Base-by-base conservation (phyloP, 257 asterid genomes). In the Penstemon barbatus region DNA sequence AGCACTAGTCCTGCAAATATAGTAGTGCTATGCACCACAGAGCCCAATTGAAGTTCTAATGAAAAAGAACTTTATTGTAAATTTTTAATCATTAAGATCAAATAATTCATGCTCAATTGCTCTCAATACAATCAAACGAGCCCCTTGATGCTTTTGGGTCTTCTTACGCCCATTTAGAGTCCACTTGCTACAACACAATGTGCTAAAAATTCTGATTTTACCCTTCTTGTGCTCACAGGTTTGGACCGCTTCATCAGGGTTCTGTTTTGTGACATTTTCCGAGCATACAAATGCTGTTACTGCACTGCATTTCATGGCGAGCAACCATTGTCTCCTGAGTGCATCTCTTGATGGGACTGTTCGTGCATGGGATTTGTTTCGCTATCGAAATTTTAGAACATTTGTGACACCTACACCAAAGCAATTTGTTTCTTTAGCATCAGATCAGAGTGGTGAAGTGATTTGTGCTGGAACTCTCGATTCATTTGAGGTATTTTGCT, bases 301-400 rank as follows among this genome's bases (percentile, higher is more conserved):
- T 45, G 97, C 99, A 4, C 83, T 94, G 67, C 95, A 87, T 82
- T 94, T 94, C 85, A 87, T 85, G 95, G 84, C 95, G 57, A 85
- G 68, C 83, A 94, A 91, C 63, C 86, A 93, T 70, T 83, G 93
- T 77, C 96, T 94, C 68, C 79, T 94, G 71, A 94, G 99, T 77
- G 97, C 99, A 62, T 94, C 99, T 70, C 82, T 94, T 71, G 99
- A 94, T 82, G 99, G 99, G 76, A 94, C 99, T 51, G 91, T 94
- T 64, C 95, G 96, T 42, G 99, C 99, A 19, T 94, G 96, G 96
- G 97, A 94, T 83, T 82, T 91, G 75, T 79, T 87, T 39, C 97
- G 99, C n/a, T 94, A 94, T 74, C 82, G 99, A 39, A 94, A 94
- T 81, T 94, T 94, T 56, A 87, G 87, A 82, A 94, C 96, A 15